A percentile compares a stretch with the other conserved stretches of the same genome.
Evolutionary conservation across 768 basidiomycete genomes (phyloP).

Genomic region (Fistulinella prunicolor): DNA sequence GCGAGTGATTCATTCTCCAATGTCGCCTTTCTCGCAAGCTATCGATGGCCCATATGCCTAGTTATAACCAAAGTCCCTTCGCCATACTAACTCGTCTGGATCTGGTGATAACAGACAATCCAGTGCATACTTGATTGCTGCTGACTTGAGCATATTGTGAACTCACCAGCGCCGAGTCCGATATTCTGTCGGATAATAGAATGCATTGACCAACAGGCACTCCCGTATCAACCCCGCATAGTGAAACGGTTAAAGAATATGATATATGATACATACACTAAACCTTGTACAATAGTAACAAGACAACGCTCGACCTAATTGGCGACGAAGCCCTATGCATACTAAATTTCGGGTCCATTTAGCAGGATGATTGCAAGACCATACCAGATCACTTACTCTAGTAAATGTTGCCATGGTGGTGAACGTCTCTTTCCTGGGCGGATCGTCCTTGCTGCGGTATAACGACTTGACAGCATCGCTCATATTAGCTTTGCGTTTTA

Average conservation of each 20-base stretch:
- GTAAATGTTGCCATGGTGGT: slow-evolving; percentile 93
- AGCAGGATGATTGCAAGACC: neutral
- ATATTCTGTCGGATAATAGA: no score
- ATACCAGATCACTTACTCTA: slow-evolving; percentile 53
- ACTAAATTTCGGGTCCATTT: slow-evolving; percentile 11
- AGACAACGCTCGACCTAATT: neutral
- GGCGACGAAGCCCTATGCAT: slow-evolving; percentile 14
- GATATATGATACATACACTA: slow-evolving; percentile 12
- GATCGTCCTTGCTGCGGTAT: slow-evolving; percentile 56
- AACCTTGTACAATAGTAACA: slow-evolving; percentile 1
- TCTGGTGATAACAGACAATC: no score
- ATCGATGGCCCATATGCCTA: no score
- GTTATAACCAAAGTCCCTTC: no score
- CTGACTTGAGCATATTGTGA: no score
- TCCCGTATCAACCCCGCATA: no score
- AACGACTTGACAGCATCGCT: slow-evolving; percentile 82
- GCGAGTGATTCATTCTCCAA: no score
- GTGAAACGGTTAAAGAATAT: neutral
- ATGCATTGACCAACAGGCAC: no score
- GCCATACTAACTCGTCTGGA: no score
- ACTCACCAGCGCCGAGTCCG: no score
- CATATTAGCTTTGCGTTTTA: slow-evolving; percentile 80
- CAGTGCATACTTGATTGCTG: no score
- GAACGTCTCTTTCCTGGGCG: slow-evolving; percentile 75
- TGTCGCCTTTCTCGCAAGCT: no score